Base-by-base conservation (phyloP, 2,329 filamentous ascomycete genomes). In the Fusarium paranaense region DNA sequence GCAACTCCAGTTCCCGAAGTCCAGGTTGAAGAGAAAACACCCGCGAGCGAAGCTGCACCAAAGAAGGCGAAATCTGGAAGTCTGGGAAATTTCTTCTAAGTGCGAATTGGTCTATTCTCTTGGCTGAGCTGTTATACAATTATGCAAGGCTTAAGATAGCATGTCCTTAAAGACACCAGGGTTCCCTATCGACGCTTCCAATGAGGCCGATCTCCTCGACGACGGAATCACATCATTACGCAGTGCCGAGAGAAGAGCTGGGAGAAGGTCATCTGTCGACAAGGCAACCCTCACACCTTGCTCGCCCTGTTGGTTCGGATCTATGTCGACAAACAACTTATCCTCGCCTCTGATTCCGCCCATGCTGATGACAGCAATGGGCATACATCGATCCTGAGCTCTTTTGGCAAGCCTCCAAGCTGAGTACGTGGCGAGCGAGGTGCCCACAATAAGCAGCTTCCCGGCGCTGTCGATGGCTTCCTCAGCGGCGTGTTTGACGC, bases 381-480 rank as follows among this genome's bases (percentile, higher is more conserved):
- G 92, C 90, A 97, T 96, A 1, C 91, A 91, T 72, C 91, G 89
- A 76, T 97, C 94, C 76, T 93, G 92, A 33, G 96, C 97, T 68
- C 92, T 87, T 84, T 95, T 96, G 2, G 93, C 95, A 64, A 99
- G 83, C 67, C 96, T 88, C 95, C 95, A 99, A 0, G 97, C 97
- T 13, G 95, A 98, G 82, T 97, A 98, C 0, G 97, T 98, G 7
- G 97, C 97, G 57, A 98, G 87, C 70, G 94, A 98, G 38, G 94
- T 98, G 5, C 95, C 97, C 18, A 98, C 82, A 10, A 98, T 89
- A 25, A 98, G 86, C 38, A 98, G 83, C 68, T 90, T 90, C 7
- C 91, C 91, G 1, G 95, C 93, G 32, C 88, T 88, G 78, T 98
- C 94, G 59, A 98, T 90, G 14, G 93, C 93, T 32, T 90, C 85